phyloP scores from a whole-genome alignment of 2,329 filamentous ascomycete genomes.

The Scedosporium apiospermum region DNA sequence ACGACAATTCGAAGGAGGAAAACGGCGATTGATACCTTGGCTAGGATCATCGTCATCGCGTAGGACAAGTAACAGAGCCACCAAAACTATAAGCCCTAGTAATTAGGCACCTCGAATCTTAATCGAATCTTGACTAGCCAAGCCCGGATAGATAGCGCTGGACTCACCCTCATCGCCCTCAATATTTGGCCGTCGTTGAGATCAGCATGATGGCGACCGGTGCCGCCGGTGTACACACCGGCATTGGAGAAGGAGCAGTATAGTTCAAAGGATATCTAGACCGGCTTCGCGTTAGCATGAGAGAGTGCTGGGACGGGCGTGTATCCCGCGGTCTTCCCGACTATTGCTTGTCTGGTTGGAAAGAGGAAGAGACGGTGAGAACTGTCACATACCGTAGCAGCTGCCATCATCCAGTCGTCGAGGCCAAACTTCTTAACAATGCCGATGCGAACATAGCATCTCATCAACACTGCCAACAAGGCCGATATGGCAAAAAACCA shows the following conservation, averaged over 20 bases:
- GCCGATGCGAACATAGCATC: constrained; percentile 22
- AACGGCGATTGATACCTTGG: constrained; percentile 32
- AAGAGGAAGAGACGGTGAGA: not conserved
- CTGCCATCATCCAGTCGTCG: constrained; percentile 29
- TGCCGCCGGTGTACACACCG: constrained; percentile 25
- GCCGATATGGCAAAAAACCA: constrained; percentile 19
- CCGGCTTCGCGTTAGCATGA: not conserved
- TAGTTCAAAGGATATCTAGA: constrained; percentile 23
- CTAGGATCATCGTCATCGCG: constrained; percentile 23
- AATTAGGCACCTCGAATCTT: constrained; percentile 9
- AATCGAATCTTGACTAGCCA: constrained; percentile 15
- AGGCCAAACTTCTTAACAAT: constrained; percentile 27
- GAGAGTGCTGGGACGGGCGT: not conserved
- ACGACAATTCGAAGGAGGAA: constrained; percentile 31
- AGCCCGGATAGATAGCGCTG: not conserved
- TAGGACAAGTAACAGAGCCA: constrained; percentile 29
- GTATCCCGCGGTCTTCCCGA: not conserved
- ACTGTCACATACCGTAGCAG: constrained; percentile 19
- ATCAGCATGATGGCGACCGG: constrained; percentile 26
- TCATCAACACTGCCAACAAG: constrained; percentile 17
- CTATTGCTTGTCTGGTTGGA: not conserved
- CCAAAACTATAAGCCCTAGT: constrained; percentile 18
- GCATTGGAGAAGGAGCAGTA: constrained; percentile 23
- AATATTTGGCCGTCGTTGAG: constrained; percentile 16
- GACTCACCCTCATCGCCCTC: constrained; percentile 24